Conservation (phyloP, 768 basidiomycete genomes). For the Lentinula sp. region DNA sequence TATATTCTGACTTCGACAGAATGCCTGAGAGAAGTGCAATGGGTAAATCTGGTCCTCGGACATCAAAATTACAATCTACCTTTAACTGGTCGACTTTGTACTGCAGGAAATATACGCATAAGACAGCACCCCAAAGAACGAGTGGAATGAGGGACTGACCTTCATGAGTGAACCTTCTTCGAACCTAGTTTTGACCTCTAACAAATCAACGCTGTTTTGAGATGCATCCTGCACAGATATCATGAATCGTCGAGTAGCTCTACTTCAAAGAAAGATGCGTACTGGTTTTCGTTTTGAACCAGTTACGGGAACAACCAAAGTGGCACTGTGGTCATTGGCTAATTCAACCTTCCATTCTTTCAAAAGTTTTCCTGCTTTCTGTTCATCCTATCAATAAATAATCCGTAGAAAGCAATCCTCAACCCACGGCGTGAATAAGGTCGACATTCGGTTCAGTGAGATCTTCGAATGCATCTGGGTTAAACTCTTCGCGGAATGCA, state of each 20-base stretch:
- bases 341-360: slow-evolving; percentile 66
- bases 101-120: slow-evolving; percentile 29
- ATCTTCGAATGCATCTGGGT: slow-evolving; percentile 74
- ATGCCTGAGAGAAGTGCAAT: slow-evolving; percentile 21
- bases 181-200: slow-evolving; percentile 65
- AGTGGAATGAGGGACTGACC: slow-evolving; percentile 34
- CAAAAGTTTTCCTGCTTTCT: slow-evolving; percentile 69
- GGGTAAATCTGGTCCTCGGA: slow-evolving; percentile 48
- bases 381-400: slow-evolving; percentile 4
- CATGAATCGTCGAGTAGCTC: not conserved
- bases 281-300: slow-evolving; percentile 73
- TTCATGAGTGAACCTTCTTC: slow-evolving; percentile 57
- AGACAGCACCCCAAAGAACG: not conserved
- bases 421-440: slow-evolving; percentile 68
- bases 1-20: slow-evolving; percentile 41
- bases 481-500: slow-evolving; percentile 88
- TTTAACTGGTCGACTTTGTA: slow-evolving; percentile 75
- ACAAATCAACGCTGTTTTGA: slow-evolving; percentile 63
- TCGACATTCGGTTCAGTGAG: slow-evolving; percentile 71
- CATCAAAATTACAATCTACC: slow-evolving; percentile 31
- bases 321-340: slow-evolving; percentile 57
- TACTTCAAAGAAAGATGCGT: slow-evolving; percentile 21
- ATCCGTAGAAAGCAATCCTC: not conserved
- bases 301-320: slow-evolving; percentile 34
- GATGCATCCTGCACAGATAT: not conserved